Evolutionary conservation across 2,329 filamentous ascomycete genomes (phyloP).

Genomic region (Fusarium abutilonis): DNA sequence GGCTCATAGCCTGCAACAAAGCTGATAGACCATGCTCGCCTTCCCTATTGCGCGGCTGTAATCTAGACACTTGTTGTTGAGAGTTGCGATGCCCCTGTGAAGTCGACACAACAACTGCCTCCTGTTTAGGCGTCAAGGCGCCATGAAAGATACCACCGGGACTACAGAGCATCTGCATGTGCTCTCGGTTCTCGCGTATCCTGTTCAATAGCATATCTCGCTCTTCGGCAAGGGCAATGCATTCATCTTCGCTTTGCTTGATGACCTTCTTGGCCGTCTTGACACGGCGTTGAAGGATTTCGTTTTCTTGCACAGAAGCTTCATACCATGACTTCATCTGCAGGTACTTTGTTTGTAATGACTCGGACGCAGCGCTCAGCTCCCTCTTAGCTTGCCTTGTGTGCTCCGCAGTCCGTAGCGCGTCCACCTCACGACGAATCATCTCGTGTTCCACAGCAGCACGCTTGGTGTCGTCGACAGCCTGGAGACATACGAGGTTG

Average conservation of each 20-base stretch:
- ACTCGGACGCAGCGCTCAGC: constrained; percentile 62
- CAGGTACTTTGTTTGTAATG: constrained; percentile 63
- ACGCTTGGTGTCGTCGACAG: constrained; percentile 83
- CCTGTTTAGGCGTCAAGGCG: constrained; percentile 67
- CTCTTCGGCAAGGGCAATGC: constrained; percentile 75
- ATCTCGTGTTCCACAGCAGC: constrained; percentile 93
- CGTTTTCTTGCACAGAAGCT: constrained; percentile 72
- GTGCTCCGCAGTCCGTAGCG: constrained; percentile 78
- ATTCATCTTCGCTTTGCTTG: constrained; percentile 79
- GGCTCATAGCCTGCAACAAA: constrained; percentile 81
- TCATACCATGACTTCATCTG: constrained; percentile 75
- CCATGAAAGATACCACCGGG: constrained; percentile 75
- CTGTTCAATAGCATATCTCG: constrained; percentile 80
- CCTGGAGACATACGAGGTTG: constrained; percentile 84
- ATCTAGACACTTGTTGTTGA: constrained; percentile 62
- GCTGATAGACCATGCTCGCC: constrained; percentile 76
- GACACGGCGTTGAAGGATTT: constrained; percentile 70
- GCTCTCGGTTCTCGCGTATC: constrained; percentile 89
- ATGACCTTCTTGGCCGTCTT: constrained; percentile 81
- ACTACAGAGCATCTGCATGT: constrained; percentile 81
- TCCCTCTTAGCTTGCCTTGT: constrained; percentile 68
- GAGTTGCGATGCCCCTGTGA: constrained; percentile 59
- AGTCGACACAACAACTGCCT: constrained; percentile 51
- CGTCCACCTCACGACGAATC: constrained; percentile 87
- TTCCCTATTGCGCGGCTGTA: constrained; percentile 57